Percentiles rank a stretch among this genome's conserved stretches.
These are phyloP conservation scores for Cystobasidiaceae sp. DNA, from an alignment of 1,284 basidiomycete genomes.

Conservation along the genomic window DNA sequence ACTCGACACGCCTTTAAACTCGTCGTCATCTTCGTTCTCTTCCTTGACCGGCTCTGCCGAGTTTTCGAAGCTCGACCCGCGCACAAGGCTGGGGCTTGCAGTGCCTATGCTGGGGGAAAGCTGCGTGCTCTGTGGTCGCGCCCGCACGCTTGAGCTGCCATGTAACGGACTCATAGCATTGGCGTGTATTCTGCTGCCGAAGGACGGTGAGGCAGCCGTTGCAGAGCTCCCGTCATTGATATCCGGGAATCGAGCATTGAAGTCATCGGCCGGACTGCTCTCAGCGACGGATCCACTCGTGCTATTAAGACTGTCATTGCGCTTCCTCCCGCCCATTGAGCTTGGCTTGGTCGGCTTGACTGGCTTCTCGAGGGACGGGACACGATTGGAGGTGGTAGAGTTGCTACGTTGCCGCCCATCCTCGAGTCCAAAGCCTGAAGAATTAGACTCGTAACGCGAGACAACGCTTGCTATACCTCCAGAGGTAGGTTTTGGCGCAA, in stretches of 20 bases:
- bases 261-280: slow-evolving; percentile 6
- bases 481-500: slow-evolving; percentile 32
- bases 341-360: slow-evolving; percentile 22
- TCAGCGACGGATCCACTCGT: background rate
- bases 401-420: too few species aligned
- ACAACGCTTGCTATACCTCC: slow-evolving; percentile 37
- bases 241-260: background rate
- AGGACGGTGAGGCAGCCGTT: background rate
- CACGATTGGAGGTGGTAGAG: background rate
- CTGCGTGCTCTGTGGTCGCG: slow-evolving; percentile 16
- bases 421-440: background rate
- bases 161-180: background rate
- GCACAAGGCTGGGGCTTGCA: background rate
- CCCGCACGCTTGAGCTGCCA: background rate
- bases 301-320: background rate
- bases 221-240: background rate
- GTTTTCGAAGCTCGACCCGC: background rate
- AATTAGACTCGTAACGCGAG: slow-evolving; percentile 39
- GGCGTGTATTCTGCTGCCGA: background rate
- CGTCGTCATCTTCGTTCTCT: slow-evolving; percentile 3
- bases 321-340: background rate
- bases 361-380: background rate
- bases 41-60: background rate
- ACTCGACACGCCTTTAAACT: slow-evolving; percentile 30
- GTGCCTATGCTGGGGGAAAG: background rate